These are phyloP conservation scores for Fusarium coffeatum DNA, from an alignment of 2,329 filamentous ascomycete genomes.

Conservation along the genomic window DNA sequence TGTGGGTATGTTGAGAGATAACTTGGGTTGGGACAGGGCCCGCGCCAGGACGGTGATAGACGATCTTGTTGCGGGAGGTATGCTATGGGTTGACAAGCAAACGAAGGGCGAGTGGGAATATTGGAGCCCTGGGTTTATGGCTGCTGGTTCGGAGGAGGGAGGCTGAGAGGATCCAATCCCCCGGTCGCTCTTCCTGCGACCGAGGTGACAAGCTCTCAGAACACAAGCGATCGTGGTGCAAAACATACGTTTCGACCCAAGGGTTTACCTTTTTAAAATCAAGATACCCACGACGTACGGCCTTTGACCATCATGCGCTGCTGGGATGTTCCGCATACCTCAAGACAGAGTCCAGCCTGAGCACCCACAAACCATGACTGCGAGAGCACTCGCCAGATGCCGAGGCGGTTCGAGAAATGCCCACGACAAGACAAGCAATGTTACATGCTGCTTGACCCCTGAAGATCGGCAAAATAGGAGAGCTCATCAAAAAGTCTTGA, in stretches of 20 bases:
- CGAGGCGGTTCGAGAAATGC: neutral
- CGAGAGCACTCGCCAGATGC: neutral
- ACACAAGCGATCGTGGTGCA: neutral
- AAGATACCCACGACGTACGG: too few species aligned
- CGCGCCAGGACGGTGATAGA: constrained; percentile 90
- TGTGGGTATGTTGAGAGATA: constrained; percentile 86
- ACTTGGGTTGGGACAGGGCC: constrained; percentile 86
- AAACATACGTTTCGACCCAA: neutral
- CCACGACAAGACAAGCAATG: neutral
- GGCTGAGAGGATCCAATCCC: constrained; percentile 16
- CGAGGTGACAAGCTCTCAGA: neutral
- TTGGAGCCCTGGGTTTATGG: constrained; percentile 86
- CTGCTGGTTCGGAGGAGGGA: constrained; percentile 40
- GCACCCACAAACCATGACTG: neutral
- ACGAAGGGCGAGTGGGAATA: constrained; percentile 85
- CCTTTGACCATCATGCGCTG: neutral
- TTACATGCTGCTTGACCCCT: neutral
- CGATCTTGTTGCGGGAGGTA: constrained; percentile 86
- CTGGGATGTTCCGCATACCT: neutral
- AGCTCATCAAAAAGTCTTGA: neutral
- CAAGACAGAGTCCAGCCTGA: neutral
- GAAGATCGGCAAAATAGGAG: neutral
- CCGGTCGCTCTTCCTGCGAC: neutral
- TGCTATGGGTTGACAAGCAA: constrained; percentile 95
- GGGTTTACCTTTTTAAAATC: neutral